phyloP scores from a whole-genome alignment of 2,329 filamentous ascomycete genomes.

The Apiospora aurea region DNA sequence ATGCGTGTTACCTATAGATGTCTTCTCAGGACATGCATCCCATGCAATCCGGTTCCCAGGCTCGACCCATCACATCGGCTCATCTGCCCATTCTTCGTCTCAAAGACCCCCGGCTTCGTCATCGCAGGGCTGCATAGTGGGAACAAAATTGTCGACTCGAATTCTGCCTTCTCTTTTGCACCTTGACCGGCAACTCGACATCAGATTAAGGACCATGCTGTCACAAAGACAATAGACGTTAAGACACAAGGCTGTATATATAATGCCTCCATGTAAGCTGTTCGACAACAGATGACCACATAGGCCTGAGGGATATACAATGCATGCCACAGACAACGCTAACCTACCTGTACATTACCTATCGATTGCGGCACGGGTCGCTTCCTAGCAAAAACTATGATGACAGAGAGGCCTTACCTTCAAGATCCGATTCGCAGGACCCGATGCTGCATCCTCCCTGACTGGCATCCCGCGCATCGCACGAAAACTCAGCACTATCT shows the following conservation, averaged over 20 bases:
- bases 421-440: slow-evolving; percentile 6
- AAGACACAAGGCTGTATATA: background rate
- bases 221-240: background rate
- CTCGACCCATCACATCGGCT: background rate
- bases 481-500: slow-evolving; percentile 1
- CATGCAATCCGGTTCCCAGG: background rate
- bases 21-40: background rate
- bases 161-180: background rate
- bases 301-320: background rate
- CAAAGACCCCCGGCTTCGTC: slow-evolving; percentile 12
- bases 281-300: background rate
- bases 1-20: background rate
- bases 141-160: background rate
- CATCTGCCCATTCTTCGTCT: slow-evolving; percentile 11
- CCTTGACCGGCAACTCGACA: background rate
- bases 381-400: background rate
- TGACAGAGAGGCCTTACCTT: background rate
- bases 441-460: background rate
- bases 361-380: slow-evolving; percentile 6
- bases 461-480: background rate
- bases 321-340: background rate
- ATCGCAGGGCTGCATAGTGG: slow-evolving; percentile 16
- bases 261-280: background rate
- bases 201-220: background rate
- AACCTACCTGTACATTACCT: background rate